Evolutionary conservation across 108 stramenopile genomes (phyloP).

Genomic region (Discostella stelligeroides): DNA sequence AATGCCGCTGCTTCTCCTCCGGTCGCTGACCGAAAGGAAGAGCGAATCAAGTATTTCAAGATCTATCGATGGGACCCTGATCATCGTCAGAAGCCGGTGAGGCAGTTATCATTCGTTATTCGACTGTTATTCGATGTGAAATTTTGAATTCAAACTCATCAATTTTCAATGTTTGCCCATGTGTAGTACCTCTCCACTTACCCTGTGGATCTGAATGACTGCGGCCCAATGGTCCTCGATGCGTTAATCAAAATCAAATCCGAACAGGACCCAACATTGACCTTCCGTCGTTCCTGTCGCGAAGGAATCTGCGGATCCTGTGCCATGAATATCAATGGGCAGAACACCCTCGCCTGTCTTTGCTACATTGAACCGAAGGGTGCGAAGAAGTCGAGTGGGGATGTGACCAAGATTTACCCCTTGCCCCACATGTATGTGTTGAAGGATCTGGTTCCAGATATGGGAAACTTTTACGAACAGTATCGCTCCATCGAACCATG

Average conservation of each 20-base stretch:
- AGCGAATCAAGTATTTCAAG: constrained; percentile 95
- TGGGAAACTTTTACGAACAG: constrained; percentile 99
- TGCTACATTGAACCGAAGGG: constrained; percentile 87
- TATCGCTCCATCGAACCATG: constrained; percentile 97
- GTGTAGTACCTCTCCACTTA: constrained; percentile 78
- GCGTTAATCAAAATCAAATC: constrained; percentile 98
- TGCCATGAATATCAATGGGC: constrained; percentile 99
- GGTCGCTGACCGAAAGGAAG: constrained; percentile 26
- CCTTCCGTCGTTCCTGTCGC: constrained; percentile 97
- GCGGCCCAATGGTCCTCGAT: constrained; percentile 98
- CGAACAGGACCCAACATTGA: constrained; percentile 94
- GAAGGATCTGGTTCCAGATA: constrained; percentile 98
- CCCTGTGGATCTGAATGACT: constrained; percentile 94
- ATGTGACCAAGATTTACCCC: constrained; percentile 94
- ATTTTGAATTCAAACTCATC: not conserved
- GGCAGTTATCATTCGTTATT: constrained; percentile 29
- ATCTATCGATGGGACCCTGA: constrained; percentile 99
- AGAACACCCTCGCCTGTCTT: constrained; percentile 95
- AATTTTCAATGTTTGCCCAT: not conserved
- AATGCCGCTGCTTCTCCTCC: constrained; percentile 16
- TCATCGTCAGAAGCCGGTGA: constrained; percentile 83
- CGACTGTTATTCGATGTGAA: not conserved
- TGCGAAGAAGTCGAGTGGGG: constrained; percentile 44
- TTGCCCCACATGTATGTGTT: constrained; percentile 99
- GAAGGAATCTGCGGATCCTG: constrained; percentile 99